Percentiles rank a stretch among this genome's conserved stretches.
These are phyloP conservation scores for Suhomyces bokatorum DNA, from an alignment of 1,139 yeast species.

Conservation along the genomic window DNA sequence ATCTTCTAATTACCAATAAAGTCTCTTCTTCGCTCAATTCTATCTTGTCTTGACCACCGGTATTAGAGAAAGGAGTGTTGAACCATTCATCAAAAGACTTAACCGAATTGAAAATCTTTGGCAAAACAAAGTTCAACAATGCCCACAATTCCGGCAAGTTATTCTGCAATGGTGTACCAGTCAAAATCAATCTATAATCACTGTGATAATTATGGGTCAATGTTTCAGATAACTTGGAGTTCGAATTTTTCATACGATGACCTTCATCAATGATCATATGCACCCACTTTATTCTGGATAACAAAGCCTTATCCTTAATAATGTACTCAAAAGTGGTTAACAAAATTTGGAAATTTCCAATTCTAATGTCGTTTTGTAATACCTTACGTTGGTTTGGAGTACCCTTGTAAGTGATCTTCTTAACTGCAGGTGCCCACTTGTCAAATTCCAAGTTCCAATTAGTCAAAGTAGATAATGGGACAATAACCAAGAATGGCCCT, in stretches of 20 bases:
- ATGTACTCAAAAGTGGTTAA: constrained; percentile 80
- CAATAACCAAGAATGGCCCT: constrained; percentile 78
- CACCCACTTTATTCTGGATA: constrained; percentile 72
- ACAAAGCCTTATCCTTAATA: constrained; percentile 68
- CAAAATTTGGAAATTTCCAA: constrained; percentile 72
- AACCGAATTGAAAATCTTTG: constrained; percentile 79
- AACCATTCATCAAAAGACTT: constrained; percentile 90
- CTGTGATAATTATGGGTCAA: constrained; percentile 73
- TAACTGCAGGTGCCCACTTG: constrained; percentile 80
- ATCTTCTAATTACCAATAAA: constrained; percentile 86
- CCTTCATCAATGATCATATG: constrained; percentile 92
- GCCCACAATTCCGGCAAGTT: constrained; percentile 88
- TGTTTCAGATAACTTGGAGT: constrained; percentile 70
- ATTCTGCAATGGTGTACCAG: constrained; percentile 87
- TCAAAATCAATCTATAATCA: constrained; percentile 73
- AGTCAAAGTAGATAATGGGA: constrained; percentile 79
- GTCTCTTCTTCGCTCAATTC: constrained; percentile 92
- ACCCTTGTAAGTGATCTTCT: constrained; percentile 73
- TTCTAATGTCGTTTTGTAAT: constrained; percentile 59
- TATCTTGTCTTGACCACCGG: constrained; percentile 79
- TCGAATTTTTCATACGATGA: constrained; percentile 82
- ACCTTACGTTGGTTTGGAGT: constrained; percentile 68
- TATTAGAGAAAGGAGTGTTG: constrained; percentile 79
- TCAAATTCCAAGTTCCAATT: constrained; percentile 86
- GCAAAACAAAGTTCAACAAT: constrained; percentile 70